These are phyloP conservation scores for Sugiyamaella mastotermitis DNA, from an alignment of 805 yeast species.

Conservation along the genomic window DNA sequence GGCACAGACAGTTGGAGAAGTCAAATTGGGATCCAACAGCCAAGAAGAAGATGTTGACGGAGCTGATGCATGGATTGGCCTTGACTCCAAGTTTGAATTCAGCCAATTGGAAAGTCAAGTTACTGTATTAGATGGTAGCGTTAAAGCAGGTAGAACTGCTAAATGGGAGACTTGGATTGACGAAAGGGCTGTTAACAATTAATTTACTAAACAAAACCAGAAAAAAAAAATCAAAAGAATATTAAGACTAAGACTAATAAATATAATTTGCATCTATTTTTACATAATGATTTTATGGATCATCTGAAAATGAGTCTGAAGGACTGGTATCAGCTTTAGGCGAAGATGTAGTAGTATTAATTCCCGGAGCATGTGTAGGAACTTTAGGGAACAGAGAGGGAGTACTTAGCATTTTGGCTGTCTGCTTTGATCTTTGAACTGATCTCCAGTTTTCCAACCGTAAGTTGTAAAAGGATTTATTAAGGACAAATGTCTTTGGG, in stretches of 20 bases:
- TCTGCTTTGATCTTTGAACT: conserved; percentile 25
- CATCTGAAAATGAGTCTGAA: too few relatives aligned
- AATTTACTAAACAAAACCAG: conserved; percentile 1
- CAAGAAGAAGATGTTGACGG: conserved; percentile 32
- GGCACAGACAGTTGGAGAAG: conserved; percentile 42
- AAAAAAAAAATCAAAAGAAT: too few relatives aligned
- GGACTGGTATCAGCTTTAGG: too few relatives aligned
- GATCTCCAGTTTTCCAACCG: conserved; percentile 31
- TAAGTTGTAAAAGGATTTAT: conserved; percentile 37
- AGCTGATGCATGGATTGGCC: conserved; percentile 38
- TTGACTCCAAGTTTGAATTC: conserved; percentile 48
- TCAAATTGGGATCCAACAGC: conserved; percentile 25
- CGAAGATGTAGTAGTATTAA: too few relatives aligned
- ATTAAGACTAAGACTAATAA: too few relatives aligned
- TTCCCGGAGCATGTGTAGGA: conserved; percentile 26
- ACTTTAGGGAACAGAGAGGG: conserved; percentile 31
- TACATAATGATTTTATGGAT: too few relatives aligned
- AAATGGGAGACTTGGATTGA: conserved; percentile 77
- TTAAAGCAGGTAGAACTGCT: conserved; percentile 46
- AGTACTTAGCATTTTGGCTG: conserved; percentile 26
- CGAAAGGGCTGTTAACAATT: conserved; percentile 57
- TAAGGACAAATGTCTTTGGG: conserved; percentile 37
- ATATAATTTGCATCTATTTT: too few relatives aligned
- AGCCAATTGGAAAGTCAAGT: conserved; percentile 67
- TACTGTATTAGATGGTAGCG: conserved; percentile 60